A percentile compares a stretch with the other conserved stretches of the same genome.
phyloP scores from a whole-genome alignment of 768 basidiomycete species.

The Mycena rosella region DNA sequence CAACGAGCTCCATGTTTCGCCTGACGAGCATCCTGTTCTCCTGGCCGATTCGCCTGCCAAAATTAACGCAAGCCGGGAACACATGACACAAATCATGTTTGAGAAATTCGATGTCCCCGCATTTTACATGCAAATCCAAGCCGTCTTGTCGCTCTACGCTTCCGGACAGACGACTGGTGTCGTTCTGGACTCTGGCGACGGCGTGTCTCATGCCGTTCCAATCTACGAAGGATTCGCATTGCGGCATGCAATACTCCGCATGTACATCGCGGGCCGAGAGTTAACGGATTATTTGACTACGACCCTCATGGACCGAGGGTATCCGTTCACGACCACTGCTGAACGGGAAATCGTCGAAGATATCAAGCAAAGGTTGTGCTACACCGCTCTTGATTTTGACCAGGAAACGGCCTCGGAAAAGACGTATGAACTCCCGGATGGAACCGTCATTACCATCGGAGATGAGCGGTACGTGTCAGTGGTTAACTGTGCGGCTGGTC shows the following conservation, averaged over 20 bases:
- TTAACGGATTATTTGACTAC: neutral
- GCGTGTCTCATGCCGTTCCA: conserved; percentile 20
- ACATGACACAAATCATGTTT: conserved; percentile 35
- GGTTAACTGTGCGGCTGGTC: neutral
- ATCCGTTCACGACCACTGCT: conserved; percentile 64
- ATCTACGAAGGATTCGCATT: conserved; percentile 20
- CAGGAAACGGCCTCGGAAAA: neutral
- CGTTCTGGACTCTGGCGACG: conserved; percentile 21
- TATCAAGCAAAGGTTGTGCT: conserved; percentile 80
- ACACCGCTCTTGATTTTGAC: conserved; percentile 40
- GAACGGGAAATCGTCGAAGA: conserved; percentile 81
- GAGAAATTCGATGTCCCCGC: conserved; percentile 27
- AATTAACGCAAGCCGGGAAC: conserved; percentile 77
- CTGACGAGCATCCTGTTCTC: conserved; percentile 52
- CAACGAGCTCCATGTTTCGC: conserved; percentile 18
- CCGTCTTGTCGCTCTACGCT: conserved; percentile 15
- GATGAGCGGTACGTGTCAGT: conserved; percentile 60
- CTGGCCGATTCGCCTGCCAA: conserved; percentile 78
- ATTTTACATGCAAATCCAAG: conserved; percentile 13
- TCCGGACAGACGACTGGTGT: conserved; percentile 17
- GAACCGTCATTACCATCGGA: conserved; percentile 74
- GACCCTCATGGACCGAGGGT: conserved; percentile 71
- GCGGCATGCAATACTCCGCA: neutral
- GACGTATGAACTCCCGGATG: conserved; percentile 25
- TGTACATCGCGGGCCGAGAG: conserved; percentile 6